phyloP scores from a whole-genome alignment of 306 rosid genomes.

The Boehmeria nivea region DNA sequence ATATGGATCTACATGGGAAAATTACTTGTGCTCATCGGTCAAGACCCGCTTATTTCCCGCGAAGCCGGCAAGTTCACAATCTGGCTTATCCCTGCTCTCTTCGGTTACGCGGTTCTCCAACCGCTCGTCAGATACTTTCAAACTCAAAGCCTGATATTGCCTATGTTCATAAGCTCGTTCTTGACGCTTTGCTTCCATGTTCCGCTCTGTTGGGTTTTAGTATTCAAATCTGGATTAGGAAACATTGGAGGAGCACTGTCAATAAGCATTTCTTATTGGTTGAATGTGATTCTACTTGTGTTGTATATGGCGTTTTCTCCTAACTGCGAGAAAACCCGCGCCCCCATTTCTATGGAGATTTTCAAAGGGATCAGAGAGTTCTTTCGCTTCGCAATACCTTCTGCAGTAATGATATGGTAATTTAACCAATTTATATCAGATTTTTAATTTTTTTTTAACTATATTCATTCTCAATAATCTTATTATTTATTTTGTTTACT shows the following conservation, averaged over 20 bases:
- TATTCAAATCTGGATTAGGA: conserved; percentile 42
- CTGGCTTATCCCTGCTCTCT: conserved; percentile 70
- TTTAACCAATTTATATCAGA: not conserved
- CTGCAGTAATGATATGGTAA: conserved; percentile 74
- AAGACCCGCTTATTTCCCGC: conserved; percentile 65
- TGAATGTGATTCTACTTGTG: conserved; percentile 47
- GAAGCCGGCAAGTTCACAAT: conserved; percentile 56
- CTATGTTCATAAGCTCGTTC: conserved; percentile 50
- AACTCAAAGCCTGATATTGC: conserved; percentile 57
- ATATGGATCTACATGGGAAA: conserved; percentile 56
- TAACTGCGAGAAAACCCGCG: conserved; percentile 36
- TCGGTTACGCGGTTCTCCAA: conserved; percentile 58
- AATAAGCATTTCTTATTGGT: conserved; percentile 57
- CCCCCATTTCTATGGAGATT: conserved; percentile 48
- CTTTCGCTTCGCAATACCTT: conserved; percentile 62
- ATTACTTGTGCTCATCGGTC: conserved; percentile 53
- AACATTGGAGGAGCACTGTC: conserved; percentile 73
- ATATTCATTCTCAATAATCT: not conserved
- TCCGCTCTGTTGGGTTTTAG: conserved; percentile 65
- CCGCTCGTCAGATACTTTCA: conserved; percentile 58
- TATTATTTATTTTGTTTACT: no score
- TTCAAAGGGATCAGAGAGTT: conserved; percentile 53
- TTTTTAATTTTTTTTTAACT: not conserved
- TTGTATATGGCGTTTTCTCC: conserved; percentile 46
- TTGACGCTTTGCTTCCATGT: conserved; percentile 36